These are phyloP conservation scores for Leptographium galeiforme DNA, from an alignment of 2,329 filamentous ascomycete species.

Conservation along the genomic window DNA sequence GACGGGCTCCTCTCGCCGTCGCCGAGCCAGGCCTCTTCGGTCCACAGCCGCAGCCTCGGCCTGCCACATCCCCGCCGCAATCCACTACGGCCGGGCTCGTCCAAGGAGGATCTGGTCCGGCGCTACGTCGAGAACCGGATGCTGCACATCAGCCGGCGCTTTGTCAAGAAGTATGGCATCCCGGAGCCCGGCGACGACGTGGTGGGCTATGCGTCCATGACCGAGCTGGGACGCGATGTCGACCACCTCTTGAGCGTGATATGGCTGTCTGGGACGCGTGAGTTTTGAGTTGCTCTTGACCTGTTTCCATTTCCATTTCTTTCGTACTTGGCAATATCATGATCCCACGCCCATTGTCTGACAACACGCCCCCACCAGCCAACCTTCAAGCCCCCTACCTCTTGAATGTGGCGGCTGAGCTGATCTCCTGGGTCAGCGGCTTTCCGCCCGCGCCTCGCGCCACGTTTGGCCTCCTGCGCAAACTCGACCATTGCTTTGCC, in stretches of 20 bases:
- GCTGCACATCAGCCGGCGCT: slow-evolving; percentile 41
- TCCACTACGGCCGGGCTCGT: slow-evolving; percentile 40
- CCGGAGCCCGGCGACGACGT: slow-evolving; percentile 32
- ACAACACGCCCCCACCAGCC: slow-evolving; percentile 34
- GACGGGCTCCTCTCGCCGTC: slow-evolving; percentile 38
- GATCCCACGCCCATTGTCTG: too few species aligned
- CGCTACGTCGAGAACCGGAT: slow-evolving; percentile 42
- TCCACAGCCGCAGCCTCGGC: slow-evolving; percentile 6
- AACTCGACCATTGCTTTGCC: slow-evolving; percentile 73
- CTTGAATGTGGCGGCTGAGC: slow-evolving; percentile 60
- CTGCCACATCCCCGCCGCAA: slow-evolving; percentile 43
- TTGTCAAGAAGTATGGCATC: slow-evolving; percentile 43
- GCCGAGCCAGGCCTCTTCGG: slow-evolving; percentile 17
- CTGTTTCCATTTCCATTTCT: background rate
- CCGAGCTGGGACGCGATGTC: slow-evolving; percentile 59
- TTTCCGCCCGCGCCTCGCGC: slow-evolving; percentile 56
- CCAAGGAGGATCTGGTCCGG: slow-evolving; percentile 46
- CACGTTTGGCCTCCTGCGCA: slow-evolving; percentile 59
- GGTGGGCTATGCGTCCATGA: slow-evolving; percentile 45
- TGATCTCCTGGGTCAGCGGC: slow-evolving; percentile 57
- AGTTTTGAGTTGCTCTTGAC: slow-evolving; percentile 17
- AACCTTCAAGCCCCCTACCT: slow-evolving; percentile 73
- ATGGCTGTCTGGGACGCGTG: slow-evolving; percentile 81
- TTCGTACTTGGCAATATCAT: too few species aligned
- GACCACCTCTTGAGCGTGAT: slow-evolving; percentile 65